A percentile compares a stretch with the other conserved stretches of the same genome.
phyloP scores from a whole-genome alignment of 148 eudicot species.

The Camellia sinensis region DNA sequence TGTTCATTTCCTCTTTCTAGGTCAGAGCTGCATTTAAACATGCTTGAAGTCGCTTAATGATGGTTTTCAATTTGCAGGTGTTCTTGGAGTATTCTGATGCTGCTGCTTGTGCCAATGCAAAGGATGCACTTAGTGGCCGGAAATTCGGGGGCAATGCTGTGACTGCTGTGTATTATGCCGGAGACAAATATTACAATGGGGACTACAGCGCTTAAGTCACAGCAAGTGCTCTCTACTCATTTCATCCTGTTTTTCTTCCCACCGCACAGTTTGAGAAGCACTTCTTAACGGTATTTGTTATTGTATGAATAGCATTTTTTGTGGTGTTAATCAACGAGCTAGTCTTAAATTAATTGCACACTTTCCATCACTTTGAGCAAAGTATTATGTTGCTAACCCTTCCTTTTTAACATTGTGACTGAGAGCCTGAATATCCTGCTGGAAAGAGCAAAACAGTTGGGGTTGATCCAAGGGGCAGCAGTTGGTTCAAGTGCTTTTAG shows the following conservation, averaged over 20 bases:
- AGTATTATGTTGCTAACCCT: no score
- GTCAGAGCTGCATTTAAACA: not conserved
- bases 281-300: not conserved
- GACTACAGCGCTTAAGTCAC: constrained; percentile 43
- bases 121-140: constrained; percentile 63
- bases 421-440: no score
- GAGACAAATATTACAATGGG: constrained; percentile 48
- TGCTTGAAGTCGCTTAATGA: not conserved
- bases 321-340: not conserved
- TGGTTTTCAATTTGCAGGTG: constrained; percentile 41
- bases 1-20: not conserved
- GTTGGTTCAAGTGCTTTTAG: no score
- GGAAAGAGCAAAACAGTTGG: no score
- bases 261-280: constrained; percentile 5
- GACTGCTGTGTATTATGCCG: constrained; percentile 68
- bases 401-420: no score
- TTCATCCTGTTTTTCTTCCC: not conserved
- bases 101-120: constrained; percentile 51
- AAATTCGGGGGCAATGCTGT: constrained; percentile 79
- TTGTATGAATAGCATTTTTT: not conserved
- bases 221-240: not conserved
- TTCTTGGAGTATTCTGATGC: constrained; percentile 74
- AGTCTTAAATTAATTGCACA: not conserved
- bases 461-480: no score
- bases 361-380: not conserved